Conservation (phyloP, 805 yeast genomes). For the Starmerella vitae region DNA sequence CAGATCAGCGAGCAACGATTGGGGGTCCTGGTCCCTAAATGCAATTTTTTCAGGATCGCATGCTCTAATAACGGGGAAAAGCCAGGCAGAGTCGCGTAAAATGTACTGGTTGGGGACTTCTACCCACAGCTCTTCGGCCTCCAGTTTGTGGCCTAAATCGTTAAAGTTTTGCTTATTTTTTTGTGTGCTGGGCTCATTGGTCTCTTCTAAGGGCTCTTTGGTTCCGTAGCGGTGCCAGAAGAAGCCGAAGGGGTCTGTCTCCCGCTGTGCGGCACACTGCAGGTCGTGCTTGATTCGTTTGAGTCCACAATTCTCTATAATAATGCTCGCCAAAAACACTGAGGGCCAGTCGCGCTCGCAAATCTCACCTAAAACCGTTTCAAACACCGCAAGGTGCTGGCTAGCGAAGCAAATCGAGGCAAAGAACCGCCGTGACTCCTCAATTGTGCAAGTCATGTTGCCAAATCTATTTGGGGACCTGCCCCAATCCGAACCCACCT, state of each 20-base stretch:
- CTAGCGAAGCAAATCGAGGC: conserved; percentile 14
- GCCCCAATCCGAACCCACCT: not conserved
- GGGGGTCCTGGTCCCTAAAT: conserved; percentile 8
- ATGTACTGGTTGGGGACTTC: conserved; percentile 15
- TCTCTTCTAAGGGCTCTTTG: no score
- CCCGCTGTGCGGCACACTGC: not conserved
- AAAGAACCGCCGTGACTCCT: conserved; percentile 13
- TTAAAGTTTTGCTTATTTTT: not conserved
- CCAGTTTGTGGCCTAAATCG: not conserved
- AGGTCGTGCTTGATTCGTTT: conserved; percentile 5
- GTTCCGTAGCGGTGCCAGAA: no score
- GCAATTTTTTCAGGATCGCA: conserved; percentile 13
- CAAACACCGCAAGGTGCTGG: conserved; percentile 8
- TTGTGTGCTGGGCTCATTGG: no score
- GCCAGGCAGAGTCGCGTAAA: conserved; percentile 14
- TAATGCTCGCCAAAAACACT: conserved; percentile 15
- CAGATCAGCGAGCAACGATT: conserved; percentile 8
- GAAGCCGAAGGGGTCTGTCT: not conserved
- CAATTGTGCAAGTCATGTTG: conserved; percentile 1
- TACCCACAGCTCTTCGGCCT: conserved; percentile 10
- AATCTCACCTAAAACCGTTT: conserved; percentile 9
- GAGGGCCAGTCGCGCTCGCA: conserved; percentile 12
- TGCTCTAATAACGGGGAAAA: conserved; percentile 15
- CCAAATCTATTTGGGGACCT: no score
- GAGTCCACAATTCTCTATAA: conserved; percentile 17